Conservation (phyloP, 1,284 basidiomycete species). For the Pseudozyma pruni region DNA sequence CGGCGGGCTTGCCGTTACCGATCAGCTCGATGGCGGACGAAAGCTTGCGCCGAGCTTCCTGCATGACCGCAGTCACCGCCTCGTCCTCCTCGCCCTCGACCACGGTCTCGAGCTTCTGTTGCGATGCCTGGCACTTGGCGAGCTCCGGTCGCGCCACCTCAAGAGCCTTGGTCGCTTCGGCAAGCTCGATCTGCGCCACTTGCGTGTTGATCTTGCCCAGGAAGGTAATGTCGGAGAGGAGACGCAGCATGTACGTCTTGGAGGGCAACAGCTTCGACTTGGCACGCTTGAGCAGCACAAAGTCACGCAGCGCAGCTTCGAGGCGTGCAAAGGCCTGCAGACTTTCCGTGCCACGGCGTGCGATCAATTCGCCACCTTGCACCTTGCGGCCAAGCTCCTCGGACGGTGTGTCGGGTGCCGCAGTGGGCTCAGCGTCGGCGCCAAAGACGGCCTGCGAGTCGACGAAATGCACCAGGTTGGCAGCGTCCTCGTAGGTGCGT, state of each 20-base stretch:
- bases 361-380: slow-evolving; percentile 19
- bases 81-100: slow-evolving; percentile 85
- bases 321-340: slow-evolving; percentile 80
- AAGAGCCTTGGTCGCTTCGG: slow-evolving; percentile 79
- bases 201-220: slow-evolving; percentile 87
- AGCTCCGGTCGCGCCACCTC: slow-evolving; percentile 75
- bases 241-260: slow-evolving; percentile 89
- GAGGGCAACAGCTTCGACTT: slow-evolving; percentile 96
- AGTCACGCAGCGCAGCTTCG: slow-evolving; percentile 90
- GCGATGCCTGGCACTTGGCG: slow-evolving; percentile 75
- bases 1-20: slow-evolving; percentile 76
- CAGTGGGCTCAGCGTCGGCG: slow-evolving; percentile 32
- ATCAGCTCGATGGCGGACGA: slow-evolving; percentile 81
- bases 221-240: slow-evolving; percentile 87
- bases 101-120: slow-evolving; percentile 80
- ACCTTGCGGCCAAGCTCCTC: slow-evolving; percentile 47
- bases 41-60: slow-evolving; percentile 71
- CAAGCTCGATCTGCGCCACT: slow-evolving; percentile 83
- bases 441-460: slow-evolving; percentile 75
- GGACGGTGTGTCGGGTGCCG: slow-evolving; percentile 48
- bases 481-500: slow-evolving; percentile 86
- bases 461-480: slow-evolving; percentile 97
- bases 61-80: slow-evolving; percentile 74
- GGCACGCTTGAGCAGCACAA: slow-evolving; percentile 92
- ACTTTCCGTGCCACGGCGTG: slow-evolving; percentile 21